Evolutionary conservation across 129 eudicot species (phyloP), one percentile per base, ranked within the genome.

Genomic region (Cynara cardunculus): DNA sequence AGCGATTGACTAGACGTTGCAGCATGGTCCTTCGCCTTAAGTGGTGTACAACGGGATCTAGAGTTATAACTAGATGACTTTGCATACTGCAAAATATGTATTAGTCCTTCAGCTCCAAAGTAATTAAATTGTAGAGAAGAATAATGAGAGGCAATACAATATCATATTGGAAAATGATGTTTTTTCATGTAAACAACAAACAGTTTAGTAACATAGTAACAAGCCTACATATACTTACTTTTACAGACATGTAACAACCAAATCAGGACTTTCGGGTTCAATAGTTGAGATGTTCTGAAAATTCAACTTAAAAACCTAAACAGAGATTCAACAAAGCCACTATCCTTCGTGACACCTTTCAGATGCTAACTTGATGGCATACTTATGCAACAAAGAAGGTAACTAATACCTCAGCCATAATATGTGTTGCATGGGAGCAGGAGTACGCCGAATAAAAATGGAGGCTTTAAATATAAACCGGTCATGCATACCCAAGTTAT

Each of bases 11-110:
- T 77, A 71, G 88, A 73, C 16, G 88, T 64, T 53, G 89, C 56
- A 56, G 81, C 75, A 66, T 72, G 78, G 77, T 89, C 97, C 83
- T 78, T 93, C 71, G 80, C 70, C 90, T 88, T 96, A 65, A 75
- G 78, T 18, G 98, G 84, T 4, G 90, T 74, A 69, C 92, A 56
- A 80, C 93, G 97, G 26, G 97, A 88, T 84, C 92, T 96, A 72
- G 90, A 77, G 80, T 84, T 87, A 86, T 87, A 87, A 76, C 94
- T 80, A 49, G 98, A 86, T 72, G 88, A 41, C 87, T 85, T 93
- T 34, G 77, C 73, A 73, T 27, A 56, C 94, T 89, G 91, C 74
- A 77, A 75, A 83, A 80, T 71, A 75, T 77, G 41, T 21, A 14
- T 37, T 37, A 61, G 78, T 70, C 31, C 31, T 69, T 71, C n/a